Evolutionary conservation across 192 early-diverging fungal genomes (phyloP).

Genomic region (Thoreauomyces humboldtii): DNA sequence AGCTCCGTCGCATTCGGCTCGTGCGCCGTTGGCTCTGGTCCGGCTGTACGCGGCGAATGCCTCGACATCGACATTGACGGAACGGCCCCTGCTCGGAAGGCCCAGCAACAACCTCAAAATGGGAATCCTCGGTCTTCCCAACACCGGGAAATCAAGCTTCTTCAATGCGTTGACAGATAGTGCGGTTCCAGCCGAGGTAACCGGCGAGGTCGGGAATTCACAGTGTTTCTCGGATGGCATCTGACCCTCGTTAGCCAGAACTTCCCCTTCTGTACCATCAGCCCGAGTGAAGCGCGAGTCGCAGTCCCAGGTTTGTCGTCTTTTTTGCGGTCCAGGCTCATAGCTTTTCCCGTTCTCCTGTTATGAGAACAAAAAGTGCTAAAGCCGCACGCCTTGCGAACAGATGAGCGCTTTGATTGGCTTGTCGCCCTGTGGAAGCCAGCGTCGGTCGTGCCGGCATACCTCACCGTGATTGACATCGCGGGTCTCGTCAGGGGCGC

Average conservation of each 20-base stretch:
- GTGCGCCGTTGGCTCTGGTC: too few species aligned
- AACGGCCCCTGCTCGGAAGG: conserved; percentile 51
- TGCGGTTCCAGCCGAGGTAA: conserved; percentile 54
- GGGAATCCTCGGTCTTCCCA: background rate
- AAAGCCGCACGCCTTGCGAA: too few species aligned
- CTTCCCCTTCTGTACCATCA: conserved; percentile 91
- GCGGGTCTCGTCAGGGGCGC: conserved; percentile 92
- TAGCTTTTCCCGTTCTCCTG: too few species aligned
- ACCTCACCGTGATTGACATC: conserved; percentile 94
- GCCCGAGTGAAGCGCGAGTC: conserved; percentile 84
- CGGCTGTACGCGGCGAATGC: too few species aligned
- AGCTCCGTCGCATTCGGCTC: too few species aligned
- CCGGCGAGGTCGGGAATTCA: conserved; percentile 39
- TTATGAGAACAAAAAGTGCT: too few species aligned
- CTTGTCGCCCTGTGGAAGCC: conserved; percentile 62
- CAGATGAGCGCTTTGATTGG: conserved; percentile 86
- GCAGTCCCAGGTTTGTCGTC: conserved; percentile 74
- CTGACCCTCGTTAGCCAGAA: conserved; percentile 58
- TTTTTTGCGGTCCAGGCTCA: conserved; percentile 79
- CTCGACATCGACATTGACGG: too few species aligned
- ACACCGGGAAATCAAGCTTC: conserved; percentile 54
- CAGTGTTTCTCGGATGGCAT: too few species aligned
- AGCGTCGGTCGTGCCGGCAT: conserved; percentile 61
- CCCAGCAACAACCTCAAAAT: conserved; percentile 29
- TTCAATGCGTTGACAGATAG: conserved; percentile 48